A percentile compares a stretch with the other conserved stretches of the same genome.
phyloP scores from a whole-genome alignment of 169 alveolate species.

The Cryptosporidium sp. region DNA sequence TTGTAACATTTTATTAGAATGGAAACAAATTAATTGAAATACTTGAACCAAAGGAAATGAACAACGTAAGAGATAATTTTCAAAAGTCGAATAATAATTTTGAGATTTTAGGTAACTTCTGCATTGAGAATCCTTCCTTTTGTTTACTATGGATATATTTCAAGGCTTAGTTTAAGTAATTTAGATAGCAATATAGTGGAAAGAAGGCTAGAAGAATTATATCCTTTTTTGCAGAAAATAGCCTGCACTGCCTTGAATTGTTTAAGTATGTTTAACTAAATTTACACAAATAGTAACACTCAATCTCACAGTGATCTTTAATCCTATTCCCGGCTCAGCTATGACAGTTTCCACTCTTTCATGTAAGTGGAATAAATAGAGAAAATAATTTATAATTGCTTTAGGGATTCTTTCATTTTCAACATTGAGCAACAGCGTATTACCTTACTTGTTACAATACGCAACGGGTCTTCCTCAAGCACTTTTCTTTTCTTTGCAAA shows the following conservation, averaged over 20 bases:
- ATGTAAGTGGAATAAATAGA: constrained; percentile 31
- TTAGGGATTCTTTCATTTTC: constrained; percentile 66
- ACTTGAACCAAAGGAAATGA: constrained; percentile 33
- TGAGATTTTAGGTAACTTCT: constrained; percentile 22
- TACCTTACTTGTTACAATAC: constrained; percentile 31
- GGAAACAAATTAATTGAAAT: neutral
- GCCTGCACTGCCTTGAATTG: constrained; percentile 35
- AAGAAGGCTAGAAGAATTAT: constrained; percentile 56
- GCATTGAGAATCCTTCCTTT: constrained; percentile 59
- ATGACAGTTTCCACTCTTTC: constrained; percentile 47
- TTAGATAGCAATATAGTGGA: constrained; percentile 19
- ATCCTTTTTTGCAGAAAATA: constrained; percentile 43
- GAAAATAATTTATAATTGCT: neutral
- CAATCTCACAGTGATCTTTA: constrained; percentile 16
- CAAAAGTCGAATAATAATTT: neutral
- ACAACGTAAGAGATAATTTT: constrained; percentile 28
- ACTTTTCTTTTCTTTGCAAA: constrained; percentile 12
- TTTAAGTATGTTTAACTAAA: constrained; percentile 34
- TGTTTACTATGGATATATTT: constrained; percentile 66
- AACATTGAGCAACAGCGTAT: constrained; percentile 46
- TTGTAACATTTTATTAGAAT: neutral
- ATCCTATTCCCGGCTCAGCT: constrained; percentile 29
- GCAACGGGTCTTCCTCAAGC: constrained; percentile 64
- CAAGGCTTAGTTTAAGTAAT: constrained; percentile 70
- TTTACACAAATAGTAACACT: neutral